Evolutionary conservation across 1,284 basidiomycete genomes (phyloP).

Genomic region (Omphalotus olearius): DNA sequence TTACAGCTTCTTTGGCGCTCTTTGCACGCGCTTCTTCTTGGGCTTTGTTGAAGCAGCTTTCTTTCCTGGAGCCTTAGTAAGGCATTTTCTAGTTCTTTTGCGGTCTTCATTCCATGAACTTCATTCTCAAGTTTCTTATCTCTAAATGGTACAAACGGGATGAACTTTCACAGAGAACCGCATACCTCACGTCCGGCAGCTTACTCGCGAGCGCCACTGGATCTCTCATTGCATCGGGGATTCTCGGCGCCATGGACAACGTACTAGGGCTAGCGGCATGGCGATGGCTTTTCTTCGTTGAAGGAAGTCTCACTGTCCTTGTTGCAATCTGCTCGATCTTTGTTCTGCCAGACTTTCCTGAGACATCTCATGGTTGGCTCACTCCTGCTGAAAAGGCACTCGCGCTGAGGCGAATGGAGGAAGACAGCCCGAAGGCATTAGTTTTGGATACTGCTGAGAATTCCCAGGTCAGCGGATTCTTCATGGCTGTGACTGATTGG

Average conservation of each 20-base stretch:
- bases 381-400: conserved; percentile 59
- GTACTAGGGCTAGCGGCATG: conserved; percentile 70
- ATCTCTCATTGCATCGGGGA: conserved; percentile 73
- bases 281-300: conserved; percentile 80
- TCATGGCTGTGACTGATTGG: conserved; percentile 61
- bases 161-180: conserved; percentile 70
- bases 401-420: conserved; percentile 67
- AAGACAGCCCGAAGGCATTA: conserved; percentile 49
- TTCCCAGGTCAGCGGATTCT: conserved; percentile 36
- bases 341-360: conserved; percentile 77
- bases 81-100: conserved; percentile 20
- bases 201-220: conserved; percentile 84
- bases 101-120: too few species aligned
- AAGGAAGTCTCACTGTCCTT: conserved; percentile 63
- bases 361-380: conserved; percentile 52
- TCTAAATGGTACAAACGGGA: conserved; percentile 55
- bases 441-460: conserved; percentile 5
- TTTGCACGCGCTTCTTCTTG: conserved; percentile 75
- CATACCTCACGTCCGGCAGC: conserved; percentile 68
- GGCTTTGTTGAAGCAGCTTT: conserved; percentile 72
- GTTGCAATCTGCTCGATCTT: conserved; percentile 60
- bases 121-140: not conserved
- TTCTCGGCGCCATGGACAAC: conserved; percentile 68
- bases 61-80: conserved; percentile 59
- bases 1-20: conserved; percentile 59